These are phyloP conservation scores for Candida sonorensis DNA, from an alignment of 805 yeast genomes.

Conservation along the genomic window DNA sequence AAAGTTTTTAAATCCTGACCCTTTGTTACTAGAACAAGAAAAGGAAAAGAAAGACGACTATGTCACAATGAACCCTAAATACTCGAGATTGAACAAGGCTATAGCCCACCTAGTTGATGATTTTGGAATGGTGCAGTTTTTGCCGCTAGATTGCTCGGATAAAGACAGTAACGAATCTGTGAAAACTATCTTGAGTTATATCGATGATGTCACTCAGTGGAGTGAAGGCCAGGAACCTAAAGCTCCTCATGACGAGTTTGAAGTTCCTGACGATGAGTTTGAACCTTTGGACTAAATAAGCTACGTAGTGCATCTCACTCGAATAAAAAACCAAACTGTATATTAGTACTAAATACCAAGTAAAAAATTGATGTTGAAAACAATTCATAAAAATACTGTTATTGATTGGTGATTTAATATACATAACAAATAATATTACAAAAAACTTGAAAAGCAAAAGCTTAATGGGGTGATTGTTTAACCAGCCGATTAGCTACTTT, in stretches of 20 bases:
- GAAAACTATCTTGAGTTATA: conserved; percentile 77
- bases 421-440: too few species aligned
- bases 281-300: conserved; percentile 1
- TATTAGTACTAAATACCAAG: background rate
- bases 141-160: conserved; percentile 71
- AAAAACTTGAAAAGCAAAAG: too few species aligned
- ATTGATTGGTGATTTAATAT: too few species aligned
- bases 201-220: conserved; percentile 98
- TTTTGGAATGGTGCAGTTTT: conserved; percentile 96
- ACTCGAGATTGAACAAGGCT: conserved; percentile 63
- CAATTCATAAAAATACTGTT: too few species aligned
- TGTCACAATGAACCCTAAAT: conserved; percentile 42
- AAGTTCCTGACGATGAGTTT: conserved; percentile 48
- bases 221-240: conserved; percentile 94
- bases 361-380: too few species aligned
- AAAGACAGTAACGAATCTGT: conserved; percentile 64
- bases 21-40: conserved; percentile 55
- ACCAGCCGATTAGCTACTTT: too few species aligned
- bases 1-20: conserved; percentile 87
- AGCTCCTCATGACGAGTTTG: conserved; percentile 78
- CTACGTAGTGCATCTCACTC: too few species aligned
- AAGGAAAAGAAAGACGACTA: conserved; percentile 21
- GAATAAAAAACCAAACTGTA: too few species aligned
- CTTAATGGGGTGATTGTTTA: too few species aligned
- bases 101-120: conserved; percentile 92